Evolutionary conservation across 2,329 filamentous ascomycete species (phyloP).

Genomic region (Pyricularia grisea): DNA sequence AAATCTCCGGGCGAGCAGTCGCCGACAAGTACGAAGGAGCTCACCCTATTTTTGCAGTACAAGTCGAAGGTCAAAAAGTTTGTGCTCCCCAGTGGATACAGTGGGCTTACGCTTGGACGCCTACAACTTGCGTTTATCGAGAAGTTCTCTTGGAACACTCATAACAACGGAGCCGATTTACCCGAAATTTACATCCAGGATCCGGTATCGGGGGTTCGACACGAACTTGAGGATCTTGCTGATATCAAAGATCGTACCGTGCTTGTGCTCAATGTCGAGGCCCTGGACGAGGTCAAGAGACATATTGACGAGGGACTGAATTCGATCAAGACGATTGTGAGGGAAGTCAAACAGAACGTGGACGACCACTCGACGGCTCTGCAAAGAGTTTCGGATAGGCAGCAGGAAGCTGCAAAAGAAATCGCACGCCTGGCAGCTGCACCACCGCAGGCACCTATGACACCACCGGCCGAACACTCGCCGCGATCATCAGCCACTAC

Average conservation of each 20-base stretch:
- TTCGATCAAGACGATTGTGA: conserved; percentile 71
- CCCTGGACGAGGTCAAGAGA: conserved; percentile 88
- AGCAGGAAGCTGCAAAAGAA: conserved; percentile 82
- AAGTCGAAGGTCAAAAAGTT: conserved; percentile 97
- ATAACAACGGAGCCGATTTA: conserved; percentile 83
- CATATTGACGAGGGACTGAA: conserved; percentile 91
- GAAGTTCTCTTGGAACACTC: conserved; percentile 98
- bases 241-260: conserved; percentile 95
- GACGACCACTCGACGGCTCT: conserved; percentile 76
- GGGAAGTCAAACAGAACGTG: conserved; percentile 74
- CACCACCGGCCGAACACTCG: conserved; percentile 26
- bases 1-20: conserved; percentile 42
- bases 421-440: conserved; percentile 53
- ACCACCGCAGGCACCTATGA: conserved; percentile 27
- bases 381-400: conserved; percentile 79
- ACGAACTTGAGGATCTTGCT: conserved; percentile 85
- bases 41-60: conserved; percentile 92
- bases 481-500: conserved; percentile 7
- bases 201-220: conserved; percentile 86
- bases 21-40: conserved; percentile 61
- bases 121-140: conserved; percentile 96
- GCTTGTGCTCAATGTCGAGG: conserved; percentile 87
- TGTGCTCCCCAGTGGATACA: conserved; percentile 73
- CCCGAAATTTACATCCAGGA: conserved; percentile 98
- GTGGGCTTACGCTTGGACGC: conserved; percentile 76